These are phyloP conservation scores for Camelina laxa DNA, from an alignment of 345 rosid species.

Conservation along the genomic window DNA sequence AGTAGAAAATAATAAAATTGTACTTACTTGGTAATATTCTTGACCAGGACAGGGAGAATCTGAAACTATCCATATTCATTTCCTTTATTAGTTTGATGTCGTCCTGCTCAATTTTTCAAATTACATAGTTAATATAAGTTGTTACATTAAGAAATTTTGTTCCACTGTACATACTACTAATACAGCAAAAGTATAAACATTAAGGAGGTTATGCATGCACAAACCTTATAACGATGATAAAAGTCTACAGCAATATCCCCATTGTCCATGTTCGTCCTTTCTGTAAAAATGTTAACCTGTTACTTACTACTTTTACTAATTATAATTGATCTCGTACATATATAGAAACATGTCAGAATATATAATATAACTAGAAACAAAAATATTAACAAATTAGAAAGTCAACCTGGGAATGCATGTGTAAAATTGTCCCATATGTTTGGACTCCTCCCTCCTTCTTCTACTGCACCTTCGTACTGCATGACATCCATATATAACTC, in stretches of 20 bases:
- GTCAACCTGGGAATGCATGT: constrained; percentile 41
- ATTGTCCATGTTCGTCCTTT: neutral
- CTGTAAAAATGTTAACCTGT: neutral
- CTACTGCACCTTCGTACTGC: constrained; percentile 49
- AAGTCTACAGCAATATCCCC: neutral
- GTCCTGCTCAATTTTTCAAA: constrained; percentile 33
- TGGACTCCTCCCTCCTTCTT: constrained; percentile 47
- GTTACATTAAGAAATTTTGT: neutral
- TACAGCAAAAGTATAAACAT: neutral
- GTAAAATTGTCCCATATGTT: constrained; percentile 49
- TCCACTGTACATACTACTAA: too few relatives aligned
- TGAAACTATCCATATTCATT: constrained; percentile 45
- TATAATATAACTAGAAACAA: too few relatives aligned
- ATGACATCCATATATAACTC: neutral
- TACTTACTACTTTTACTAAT: neutral
- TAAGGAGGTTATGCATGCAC: neutral
- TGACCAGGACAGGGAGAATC: constrained; percentile 60
- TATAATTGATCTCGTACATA: too few relatives aligned
- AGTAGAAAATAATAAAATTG: neutral
- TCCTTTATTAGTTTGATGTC: constrained; percentile 48
- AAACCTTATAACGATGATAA: neutral
- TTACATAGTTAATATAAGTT: neutral
- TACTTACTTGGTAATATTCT: constrained; percentile 50
- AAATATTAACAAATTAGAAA: neutral
- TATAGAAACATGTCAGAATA: too few relatives aligned